A percentile compares a stretch with the other conserved stretches of the same genome.
These are phyloP conservation scores for Nakaseomyces bracarensis DNA, from an alignment of 1,139 yeast genomes.

Conservation along the genomic window DNA sequence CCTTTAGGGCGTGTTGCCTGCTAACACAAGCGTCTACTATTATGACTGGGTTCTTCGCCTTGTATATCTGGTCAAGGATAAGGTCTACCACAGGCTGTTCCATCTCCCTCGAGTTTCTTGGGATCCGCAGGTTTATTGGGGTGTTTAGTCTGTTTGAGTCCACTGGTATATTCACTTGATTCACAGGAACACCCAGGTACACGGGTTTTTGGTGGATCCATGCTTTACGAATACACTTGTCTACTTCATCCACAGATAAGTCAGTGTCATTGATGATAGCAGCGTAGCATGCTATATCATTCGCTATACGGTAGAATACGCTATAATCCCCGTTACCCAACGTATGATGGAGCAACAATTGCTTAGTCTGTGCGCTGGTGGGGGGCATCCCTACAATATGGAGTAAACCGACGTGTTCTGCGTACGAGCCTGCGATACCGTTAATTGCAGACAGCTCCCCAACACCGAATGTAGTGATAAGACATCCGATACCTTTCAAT, in stretches of 20 bases:
- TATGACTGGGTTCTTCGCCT: slow-evolving; percentile 58
- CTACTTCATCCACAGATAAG: slow-evolving; percentile 58
- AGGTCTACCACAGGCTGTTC: slow-evolving; percentile 61
- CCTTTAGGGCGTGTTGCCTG: slow-evolving; percentile 55
- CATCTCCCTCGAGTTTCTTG: slow-evolving; percentile 52
- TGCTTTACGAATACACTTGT: slow-evolving; percentile 62
- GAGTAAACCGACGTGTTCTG: slow-evolving; percentile 50
- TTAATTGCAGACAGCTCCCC: slow-evolving; percentile 55
- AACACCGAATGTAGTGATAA: slow-evolving; percentile 59
- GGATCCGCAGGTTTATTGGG: slow-evolving; percentile 51
- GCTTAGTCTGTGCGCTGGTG: slow-evolving; percentile 49
- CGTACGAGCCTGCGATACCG: slow-evolving; percentile 52
- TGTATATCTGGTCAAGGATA: slow-evolving; percentile 43
- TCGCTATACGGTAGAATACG: slow-evolving; percentile 64
- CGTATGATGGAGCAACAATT: slow-evolving; percentile 50
- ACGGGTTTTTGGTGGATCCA: slow-evolving; percentile 69
- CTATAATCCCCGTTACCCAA: slow-evolving; percentile 78
- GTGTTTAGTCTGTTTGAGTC: slow-evolving; percentile 44
- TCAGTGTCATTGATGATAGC: slow-evolving; percentile 50
- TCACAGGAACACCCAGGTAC: slow-evolving; percentile 74
- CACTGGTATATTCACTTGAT: slow-evolving; percentile 55
- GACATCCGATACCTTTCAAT: slow-evolving; percentile 44
- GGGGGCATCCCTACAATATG: slow-evolving; percentile 55
- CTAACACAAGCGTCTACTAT: slow-evolving; percentile 81
- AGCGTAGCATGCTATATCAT: slow-evolving; percentile 54